These are phyloP conservation scores for Royoungia palumana DNA, from an alignment of 768 basidiomycete genomes.

Conservation along the genomic window DNA sequence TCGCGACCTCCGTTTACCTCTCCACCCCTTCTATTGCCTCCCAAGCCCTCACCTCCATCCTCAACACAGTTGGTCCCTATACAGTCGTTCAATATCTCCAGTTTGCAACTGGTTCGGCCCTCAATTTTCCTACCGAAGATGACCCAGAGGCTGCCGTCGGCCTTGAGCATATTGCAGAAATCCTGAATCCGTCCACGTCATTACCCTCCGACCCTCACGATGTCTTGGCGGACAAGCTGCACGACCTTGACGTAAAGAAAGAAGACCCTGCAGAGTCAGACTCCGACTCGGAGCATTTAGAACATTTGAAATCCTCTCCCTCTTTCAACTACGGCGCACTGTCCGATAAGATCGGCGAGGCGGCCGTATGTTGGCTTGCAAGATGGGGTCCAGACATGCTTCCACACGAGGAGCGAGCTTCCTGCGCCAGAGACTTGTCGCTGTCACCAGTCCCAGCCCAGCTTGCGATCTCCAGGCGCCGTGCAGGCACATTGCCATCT, in stretches of 20 bases:
- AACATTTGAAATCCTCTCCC: slow-evolving; percentile 24
- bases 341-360: slow-evolving; percentile 89
- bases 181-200: slow-evolving; percentile 36
- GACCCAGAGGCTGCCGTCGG: slow-evolving; percentile 66
- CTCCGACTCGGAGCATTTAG: slow-evolving; percentile 25
- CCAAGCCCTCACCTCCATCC: slow-evolving; percentile 67
- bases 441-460: slow-evolving; percentile 15
- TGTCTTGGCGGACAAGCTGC: slow-evolving; percentile 29
- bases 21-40: slow-evolving; percentile 75
- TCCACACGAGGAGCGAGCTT: slow-evolving; percentile 48
- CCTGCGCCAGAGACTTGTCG: slow-evolving; percentile 13
- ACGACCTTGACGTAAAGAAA: slow-evolving; percentile 33
- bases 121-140: slow-evolving; percentile 39
- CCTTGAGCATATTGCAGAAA: slow-evolving; percentile 61
- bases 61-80: slow-evolving; percentile 73
- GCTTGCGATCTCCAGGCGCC: slow-evolving; percentile 18
- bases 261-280: slow-evolving; percentile 37
- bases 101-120: slow-evolving; percentile 75
- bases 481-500: slow-evolving; percentile 30
- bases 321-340: slow-evolving; percentile 81
- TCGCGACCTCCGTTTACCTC: slow-evolving; percentile 85
- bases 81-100: slow-evolving; percentile 75
- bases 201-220: slow-evolving; percentile 16
- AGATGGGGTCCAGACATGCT: slow-evolving; percentile 85
- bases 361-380: slow-evolving; percentile 81